phyloP scores from a whole-genome alignment of 2,329 filamentous ascomycete genomes.

The Colletotrichum coccodes region DNA sequence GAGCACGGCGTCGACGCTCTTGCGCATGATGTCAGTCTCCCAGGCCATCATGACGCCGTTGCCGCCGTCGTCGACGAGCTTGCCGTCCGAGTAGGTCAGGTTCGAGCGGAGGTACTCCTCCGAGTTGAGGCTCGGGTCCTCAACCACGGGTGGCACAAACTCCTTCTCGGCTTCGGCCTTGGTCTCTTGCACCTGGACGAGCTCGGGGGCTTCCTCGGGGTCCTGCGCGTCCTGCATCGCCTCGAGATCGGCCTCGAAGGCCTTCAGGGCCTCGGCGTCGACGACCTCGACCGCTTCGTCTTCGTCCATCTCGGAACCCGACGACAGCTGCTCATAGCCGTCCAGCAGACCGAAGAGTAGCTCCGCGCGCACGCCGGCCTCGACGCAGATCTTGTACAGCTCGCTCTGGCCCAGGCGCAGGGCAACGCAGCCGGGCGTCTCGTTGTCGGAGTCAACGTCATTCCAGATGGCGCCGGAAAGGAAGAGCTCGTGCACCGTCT shows the following conservation, averaged over 20 bases:
- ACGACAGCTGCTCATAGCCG: constrained; percentile 79
- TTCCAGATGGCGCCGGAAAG: constrained; percentile 97
- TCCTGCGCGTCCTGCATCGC: constrained; percentile 39
- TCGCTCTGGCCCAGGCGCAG: constrained; percentile 72
- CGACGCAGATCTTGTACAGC: constrained; percentile 85
- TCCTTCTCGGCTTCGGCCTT: constrained; percentile 39
- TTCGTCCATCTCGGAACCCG: constrained; percentile 58
- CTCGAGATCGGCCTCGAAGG: constrained; percentile 40
- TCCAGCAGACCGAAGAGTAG: constrained; percentile 85
- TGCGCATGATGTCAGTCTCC: constrained; percentile 88
- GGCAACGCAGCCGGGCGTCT: constrained; percentile 93
- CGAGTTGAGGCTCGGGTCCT: constrained; percentile 65
- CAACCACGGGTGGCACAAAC: constrained; percentile 47
- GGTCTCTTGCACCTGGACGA: constrained; percentile 35
- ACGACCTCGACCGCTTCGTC: constrained; percentile 59
- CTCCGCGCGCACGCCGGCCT: constrained; percentile 91
- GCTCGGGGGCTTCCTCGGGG: constrained; percentile 37
- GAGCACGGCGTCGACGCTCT: constrained; percentile 76
- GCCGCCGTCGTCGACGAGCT: constrained; percentile 77
- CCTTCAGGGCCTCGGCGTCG: constrained; percentile 50
- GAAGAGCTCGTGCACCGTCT: constrained; percentile 80
- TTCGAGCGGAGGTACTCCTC: constrained; percentile 75
- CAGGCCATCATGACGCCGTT: constrained; percentile 96
- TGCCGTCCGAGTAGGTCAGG: constrained; percentile 71
- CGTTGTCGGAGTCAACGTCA: constrained; percentile 84